phyloP scores from a whole-genome alignment of 495 filamentous ascomycete species.

The Aspergillus olivimuriae region DNA sequence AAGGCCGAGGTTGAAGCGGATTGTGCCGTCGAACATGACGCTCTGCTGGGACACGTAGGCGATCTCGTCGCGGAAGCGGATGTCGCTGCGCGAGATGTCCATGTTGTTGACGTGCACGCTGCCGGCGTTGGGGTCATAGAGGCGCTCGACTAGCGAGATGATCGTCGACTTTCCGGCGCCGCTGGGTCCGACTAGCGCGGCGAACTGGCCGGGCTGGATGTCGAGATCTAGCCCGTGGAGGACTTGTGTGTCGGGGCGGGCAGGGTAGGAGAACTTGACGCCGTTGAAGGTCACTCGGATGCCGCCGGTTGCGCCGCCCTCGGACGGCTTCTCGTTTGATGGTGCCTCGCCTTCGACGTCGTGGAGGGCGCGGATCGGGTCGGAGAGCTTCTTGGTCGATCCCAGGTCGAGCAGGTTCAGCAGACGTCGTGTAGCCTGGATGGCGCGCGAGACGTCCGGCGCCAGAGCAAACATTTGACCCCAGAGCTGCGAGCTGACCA shows the following conservation, averaged over 20 bases:
- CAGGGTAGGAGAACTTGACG: slow-evolving; percentile 56
- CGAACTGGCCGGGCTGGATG: slow-evolving; percentile 52
- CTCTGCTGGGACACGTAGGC: slow-evolving; percentile 47
- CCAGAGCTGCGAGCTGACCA: slow-evolving; percentile 54
- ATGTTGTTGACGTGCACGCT: slow-evolving; percentile 35
- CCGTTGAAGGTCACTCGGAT: slow-evolving; percentile 28
- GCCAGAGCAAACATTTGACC: slow-evolving; percentile 63
- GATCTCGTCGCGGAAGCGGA: slow-evolving; percentile 40
- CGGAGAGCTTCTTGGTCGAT: slow-evolving; percentile 23
- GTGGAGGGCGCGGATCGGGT: background rate
- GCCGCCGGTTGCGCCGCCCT: slow-evolving; percentile 20
- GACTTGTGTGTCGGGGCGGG: slow-evolving; percentile 47
- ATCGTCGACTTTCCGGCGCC: slow-evolving; percentile 59
- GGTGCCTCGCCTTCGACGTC: background rate
- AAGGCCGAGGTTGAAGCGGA: slow-evolving; percentile 48
- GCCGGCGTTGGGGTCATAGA: slow-evolving; percentile 45
- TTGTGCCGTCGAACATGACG: slow-evolving; percentile 44
- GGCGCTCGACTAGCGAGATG: slow-evolving; percentile 52
- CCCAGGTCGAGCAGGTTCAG: slow-evolving; percentile 44
- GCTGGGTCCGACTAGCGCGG: slow-evolving; percentile 53
- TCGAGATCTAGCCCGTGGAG: slow-evolving; percentile 47
- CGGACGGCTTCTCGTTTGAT: background rate
- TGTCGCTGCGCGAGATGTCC: slow-evolving; percentile 31
- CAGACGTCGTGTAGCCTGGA: slow-evolving; percentile 38
- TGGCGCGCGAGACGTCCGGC: slow-evolving; percentile 52